Conservation (phyloP, 768 basidiomycete species). For the Lactarius indigo region DNA sequence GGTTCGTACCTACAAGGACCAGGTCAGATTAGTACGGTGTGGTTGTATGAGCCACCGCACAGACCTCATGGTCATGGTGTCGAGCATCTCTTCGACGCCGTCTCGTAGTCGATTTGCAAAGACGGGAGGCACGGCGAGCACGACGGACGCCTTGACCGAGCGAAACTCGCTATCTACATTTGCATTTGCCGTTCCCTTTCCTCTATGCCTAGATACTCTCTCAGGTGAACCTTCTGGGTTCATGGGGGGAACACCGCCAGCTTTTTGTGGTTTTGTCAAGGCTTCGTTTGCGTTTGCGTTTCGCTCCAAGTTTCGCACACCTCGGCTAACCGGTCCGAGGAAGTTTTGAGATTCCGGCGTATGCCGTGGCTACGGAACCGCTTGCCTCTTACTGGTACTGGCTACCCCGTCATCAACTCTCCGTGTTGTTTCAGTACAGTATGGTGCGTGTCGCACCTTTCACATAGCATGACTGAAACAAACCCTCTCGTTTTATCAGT, state of each 20-base stretch:
- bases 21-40: slow-evolving; percentile 7
- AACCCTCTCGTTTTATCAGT: slow-evolving; percentile 40
- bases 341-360: background rate
- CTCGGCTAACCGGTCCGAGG: background rate
- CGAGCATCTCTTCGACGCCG: slow-evolving; percentile 86
- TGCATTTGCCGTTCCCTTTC: slow-evolving; percentile 27
- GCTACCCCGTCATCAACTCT: background rate
- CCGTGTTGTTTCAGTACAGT: background rate
- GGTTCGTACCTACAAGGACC: slow-evolving; percentile 72
- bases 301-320: no score
- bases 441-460: slow-evolving; percentile 9
- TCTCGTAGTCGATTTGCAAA: slow-evolving; percentile 68
- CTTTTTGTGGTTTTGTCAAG: slow-evolving; percentile 13
- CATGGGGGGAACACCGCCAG: slow-evolving; percentile 26
- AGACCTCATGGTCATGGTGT: slow-evolving; percentile 94
- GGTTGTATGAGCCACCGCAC: slow-evolving; percentile 25
- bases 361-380: background rate
- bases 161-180: slow-evolving; percentile 48
- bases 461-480: background rate
- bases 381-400: background rate
- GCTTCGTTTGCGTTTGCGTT: no score
- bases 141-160: slow-evolving; percentile 59
- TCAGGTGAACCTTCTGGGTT: slow-evolving; percentile 25
- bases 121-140: slow-evolving; percentile 75
- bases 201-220: slow-evolving; percentile 29